Evolutionary conservation across 2,329 filamentous ascomycete species (phyloP).

Genomic region (Fusarium bactridioides): DNA sequence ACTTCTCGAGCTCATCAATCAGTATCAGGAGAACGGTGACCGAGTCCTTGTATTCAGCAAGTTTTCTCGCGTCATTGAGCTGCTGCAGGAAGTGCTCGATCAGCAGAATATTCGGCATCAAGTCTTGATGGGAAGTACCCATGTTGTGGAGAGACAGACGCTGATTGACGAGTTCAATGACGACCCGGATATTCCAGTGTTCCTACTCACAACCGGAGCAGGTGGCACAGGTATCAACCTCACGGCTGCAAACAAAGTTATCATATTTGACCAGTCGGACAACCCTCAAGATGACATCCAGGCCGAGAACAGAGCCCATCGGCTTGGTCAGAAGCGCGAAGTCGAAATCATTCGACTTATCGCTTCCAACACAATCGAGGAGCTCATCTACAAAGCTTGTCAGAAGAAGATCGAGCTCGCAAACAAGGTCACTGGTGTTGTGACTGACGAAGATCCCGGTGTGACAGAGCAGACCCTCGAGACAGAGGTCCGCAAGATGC

Average conservation of each 20-base stretch:
- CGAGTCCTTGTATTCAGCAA: conserved; percentile 91
- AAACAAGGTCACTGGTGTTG: conserved; percentile 59
- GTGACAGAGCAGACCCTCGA: conserved; percentile 50
- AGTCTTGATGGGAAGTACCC: conserved; percentile 85
- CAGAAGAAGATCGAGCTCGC: conserved; percentile 94
- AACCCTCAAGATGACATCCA: conserved; percentile 99
- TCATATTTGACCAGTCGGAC: conserved; percentile 97
- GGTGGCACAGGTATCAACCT: conserved; percentile 98
- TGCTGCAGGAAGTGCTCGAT: conserved; percentile 83
- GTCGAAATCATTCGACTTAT: conserved; percentile 92
- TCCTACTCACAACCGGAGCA: conserved; percentile 90
- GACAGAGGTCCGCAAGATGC: conserved; percentile 55
- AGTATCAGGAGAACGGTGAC: conserved; percentile 82
- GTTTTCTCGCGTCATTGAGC: conserved; percentile 90
- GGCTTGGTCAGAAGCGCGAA: conserved; percentile 87
- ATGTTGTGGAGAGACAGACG: conserved; percentile 82
- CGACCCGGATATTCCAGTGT: conserved; percentile 81
- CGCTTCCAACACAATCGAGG: conserved; percentile 83
- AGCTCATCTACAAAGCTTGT: conserved; percentile 90
- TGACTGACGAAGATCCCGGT: conserved; percentile 42
- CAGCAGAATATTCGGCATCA: conserved; percentile 78
- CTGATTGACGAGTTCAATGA: conserved; percentile 88
- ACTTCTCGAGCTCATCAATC: conserved; percentile 75
- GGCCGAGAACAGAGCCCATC: conserved; percentile 94
- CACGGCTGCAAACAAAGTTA: conserved; percentile 93